Percentiles rank a stretch among this genome's conserved stretches.
These are phyloP conservation scores for Clavariopsis aquatica DNA, from an alignment of 495 filamentous ascomycete genomes.

Conservation along the genomic window DNA sequence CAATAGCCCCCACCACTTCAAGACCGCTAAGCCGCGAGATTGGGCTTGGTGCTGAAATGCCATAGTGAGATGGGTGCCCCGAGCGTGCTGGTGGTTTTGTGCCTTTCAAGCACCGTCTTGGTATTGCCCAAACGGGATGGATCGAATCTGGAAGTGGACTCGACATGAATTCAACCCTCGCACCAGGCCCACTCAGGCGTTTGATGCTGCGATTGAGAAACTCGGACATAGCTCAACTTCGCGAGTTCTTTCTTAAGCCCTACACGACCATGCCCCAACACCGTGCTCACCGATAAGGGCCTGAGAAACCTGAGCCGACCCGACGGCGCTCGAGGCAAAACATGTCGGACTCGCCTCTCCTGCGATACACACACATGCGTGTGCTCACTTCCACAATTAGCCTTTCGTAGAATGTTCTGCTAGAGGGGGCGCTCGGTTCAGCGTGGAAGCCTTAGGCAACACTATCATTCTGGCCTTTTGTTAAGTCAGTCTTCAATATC, in stretches of 20 bases:
- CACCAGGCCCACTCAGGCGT: slow-evolving; percentile 10
- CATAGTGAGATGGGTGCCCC: neutral
- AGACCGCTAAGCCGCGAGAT: slow-evolving; percentile 9
- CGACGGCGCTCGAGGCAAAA: neutral
- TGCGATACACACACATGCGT: neutral
- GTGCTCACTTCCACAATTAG: neutral
- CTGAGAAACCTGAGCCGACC: neutral
- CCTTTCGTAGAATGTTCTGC: neutral
- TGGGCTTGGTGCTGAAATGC: slow-evolving; percentile 17
- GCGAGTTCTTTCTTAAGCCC: neutral
- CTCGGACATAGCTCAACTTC: neutral
- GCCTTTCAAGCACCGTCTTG: neutral
- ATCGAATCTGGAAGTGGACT: neutral
- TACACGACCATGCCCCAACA: neutral
- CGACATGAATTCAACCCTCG: neutral
- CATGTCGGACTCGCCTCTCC: neutral
- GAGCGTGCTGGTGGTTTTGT: neutral
- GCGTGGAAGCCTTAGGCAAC: too few species aligned
- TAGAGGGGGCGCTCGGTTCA: neutral
- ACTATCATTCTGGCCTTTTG: neutral
- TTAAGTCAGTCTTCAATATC: neutral
- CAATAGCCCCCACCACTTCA: slow-evolving; percentile 20
- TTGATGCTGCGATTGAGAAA: slow-evolving; percentile 18
- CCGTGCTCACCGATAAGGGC: neutral
- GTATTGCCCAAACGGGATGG: neutral